These are phyloP conservation scores for Dactylellina drechsleri DNA, from an alignment of 2,329 filamentous ascomycete species.

Conservation along the genomic window DNA sequence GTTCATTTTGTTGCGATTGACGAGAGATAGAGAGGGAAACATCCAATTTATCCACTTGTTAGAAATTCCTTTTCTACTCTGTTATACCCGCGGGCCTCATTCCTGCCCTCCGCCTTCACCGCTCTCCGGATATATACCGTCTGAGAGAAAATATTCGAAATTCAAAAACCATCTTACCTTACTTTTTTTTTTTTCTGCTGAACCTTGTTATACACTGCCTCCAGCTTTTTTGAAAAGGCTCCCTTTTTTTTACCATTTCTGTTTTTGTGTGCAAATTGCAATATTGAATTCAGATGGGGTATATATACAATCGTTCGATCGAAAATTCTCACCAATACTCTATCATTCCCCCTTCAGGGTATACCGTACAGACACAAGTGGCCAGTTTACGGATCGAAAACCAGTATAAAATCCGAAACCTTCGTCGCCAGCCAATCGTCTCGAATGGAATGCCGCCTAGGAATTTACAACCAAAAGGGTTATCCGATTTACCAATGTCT, in stretches of 20 bases:
- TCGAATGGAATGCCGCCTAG: conserved; percentile 53
- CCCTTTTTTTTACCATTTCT: conserved; percentile 19
- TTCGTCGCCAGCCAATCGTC: conserved; percentile 24
- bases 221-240: neutral
- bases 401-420: conserved; percentile 41
- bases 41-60: conserved; percentile 43
- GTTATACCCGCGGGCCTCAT: conserved; percentile 19
- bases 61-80: conserved; percentile 17
- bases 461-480: conserved; percentile 43
- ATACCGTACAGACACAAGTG: conserved; percentile 21
- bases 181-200: conserved; percentile 10
- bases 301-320: conserved; percentile 48
- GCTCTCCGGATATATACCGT: neutral
- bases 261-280: conserved; percentile 35
- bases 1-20: conserved; percentile 30
- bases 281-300: conserved; percentile 47
- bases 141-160: conserved; percentile 19
- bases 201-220: too few relatives aligned
- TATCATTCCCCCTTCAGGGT: conserved; percentile 43
- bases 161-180: conserved; percentile 14
- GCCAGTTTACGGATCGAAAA: conserved; percentile 28
- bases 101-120: neutral
- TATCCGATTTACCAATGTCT: conserved; percentile 41
- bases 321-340: conserved; percentile 43
- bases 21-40: conserved; percentile 23